phyloP scores from a whole-genome alignment of 2,329 filamentous ascomycete genomes.

The Sordariomycetes sp. region DNA sequence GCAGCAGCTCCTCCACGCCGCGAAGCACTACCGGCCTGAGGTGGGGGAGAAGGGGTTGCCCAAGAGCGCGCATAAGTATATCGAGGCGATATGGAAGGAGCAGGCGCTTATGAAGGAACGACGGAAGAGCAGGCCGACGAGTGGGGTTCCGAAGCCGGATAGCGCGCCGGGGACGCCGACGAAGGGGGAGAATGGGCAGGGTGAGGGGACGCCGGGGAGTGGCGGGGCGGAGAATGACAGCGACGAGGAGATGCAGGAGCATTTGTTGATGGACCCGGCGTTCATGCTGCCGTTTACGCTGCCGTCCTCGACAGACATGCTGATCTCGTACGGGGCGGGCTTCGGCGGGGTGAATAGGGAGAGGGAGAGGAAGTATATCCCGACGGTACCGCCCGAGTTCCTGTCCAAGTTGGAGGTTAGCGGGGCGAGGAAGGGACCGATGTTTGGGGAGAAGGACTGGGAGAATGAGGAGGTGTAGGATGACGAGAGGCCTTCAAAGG shows the following conservation, averaged over 20 bases:
- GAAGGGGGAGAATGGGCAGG: conserved; percentile 26
- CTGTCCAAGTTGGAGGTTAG: conserved; percentile 67
- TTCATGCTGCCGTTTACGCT: conserved; percentile 91
- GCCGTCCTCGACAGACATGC: conserved; percentile 93
- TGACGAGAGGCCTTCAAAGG: not conserved
- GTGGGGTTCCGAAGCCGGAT: conserved; percentile 21
- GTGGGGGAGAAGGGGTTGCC: conserved; percentile 88
- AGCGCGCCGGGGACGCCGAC: conserved; percentile 31
- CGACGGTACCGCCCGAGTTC: conserved; percentile 88
- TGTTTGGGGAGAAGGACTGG: conserved; percentile 53
- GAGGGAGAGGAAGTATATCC: conserved; percentile 87
- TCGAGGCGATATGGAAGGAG: conserved; percentile 68
- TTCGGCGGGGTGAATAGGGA: conserved; percentile 89
- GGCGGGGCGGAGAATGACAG: conserved; percentile 14
- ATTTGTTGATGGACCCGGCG: conserved; percentile 75
- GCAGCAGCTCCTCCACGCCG: conserved; percentile 81
- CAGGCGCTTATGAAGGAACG: conserved; percentile 45
- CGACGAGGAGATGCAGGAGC: conserved; percentile 53
- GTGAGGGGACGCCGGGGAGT: conserved; percentile 15
- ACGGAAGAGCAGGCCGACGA: conserved; percentile 30
- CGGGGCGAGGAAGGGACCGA: conserved; percentile 34
- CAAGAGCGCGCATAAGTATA: conserved; percentile 79
- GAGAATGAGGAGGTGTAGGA: conserved; percentile 47
- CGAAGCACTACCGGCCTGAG: conserved; percentile 85
- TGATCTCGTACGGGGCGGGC: conserved; percentile 86